phyloP scores from a whole-genome alignment of 2,329 filamentous ascomycete species.

The Nannizziopsis arthrosporioides region DNA sequence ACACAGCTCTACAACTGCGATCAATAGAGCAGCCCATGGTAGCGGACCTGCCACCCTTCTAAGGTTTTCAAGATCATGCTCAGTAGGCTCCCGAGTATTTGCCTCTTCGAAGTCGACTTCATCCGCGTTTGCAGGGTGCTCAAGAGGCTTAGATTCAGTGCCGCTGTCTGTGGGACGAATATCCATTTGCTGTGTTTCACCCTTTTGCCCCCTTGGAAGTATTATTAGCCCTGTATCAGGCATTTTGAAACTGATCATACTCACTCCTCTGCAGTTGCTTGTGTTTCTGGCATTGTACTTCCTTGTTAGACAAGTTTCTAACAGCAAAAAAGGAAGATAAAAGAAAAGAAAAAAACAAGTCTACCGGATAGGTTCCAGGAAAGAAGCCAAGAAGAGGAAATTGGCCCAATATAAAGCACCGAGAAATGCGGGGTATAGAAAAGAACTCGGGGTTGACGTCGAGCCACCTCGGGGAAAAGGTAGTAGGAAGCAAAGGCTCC shows the following conservation, averaged over 20 bases:
- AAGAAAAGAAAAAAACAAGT: no score
- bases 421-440: no score
- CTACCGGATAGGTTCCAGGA: no score
- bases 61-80: slow-evolving; percentile 40
- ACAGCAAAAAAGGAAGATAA: no score
- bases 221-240: background rate
- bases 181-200: background rate
- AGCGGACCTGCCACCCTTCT: slow-evolving; percentile 45
- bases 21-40: slow-evolving; percentile 44
- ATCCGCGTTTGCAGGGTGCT: background rate
- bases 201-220: background rate
- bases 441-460: no score
- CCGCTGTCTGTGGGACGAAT: background rate
- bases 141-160: background rate
- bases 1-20: slow-evolving; percentile 45
- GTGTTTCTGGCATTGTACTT: background rate
- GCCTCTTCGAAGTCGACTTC: background rate
- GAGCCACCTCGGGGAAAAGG: no score
- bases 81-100: slow-evolving; percentile 37
- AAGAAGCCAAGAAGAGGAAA: no score
- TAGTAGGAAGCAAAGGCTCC: no score
- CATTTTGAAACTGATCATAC: background rate
- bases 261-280: background rate
- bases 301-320: background rate
- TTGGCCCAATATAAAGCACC: no score